Percentiles rank a stretch among this genome's conserved stretches.
These are phyloP conservation scores for Moniliella sp. DNA, from an alignment of 1,284 basidiomycete genomes.

Conservation along the genomic window DNA sequence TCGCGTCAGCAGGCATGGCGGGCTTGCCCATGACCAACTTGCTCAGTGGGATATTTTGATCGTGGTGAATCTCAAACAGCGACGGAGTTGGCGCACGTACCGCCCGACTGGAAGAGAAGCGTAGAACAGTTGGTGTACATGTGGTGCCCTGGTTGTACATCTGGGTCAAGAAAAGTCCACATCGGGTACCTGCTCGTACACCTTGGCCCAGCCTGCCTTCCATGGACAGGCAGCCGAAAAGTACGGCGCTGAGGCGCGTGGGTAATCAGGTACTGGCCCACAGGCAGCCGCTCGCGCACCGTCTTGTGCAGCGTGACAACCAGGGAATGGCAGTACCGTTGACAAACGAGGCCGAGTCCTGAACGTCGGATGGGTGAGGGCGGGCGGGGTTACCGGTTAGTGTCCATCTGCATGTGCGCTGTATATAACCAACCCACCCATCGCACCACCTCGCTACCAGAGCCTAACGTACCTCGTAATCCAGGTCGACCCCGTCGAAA, in stretches of 20 bases:
- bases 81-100: neutral
- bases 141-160: neutral
- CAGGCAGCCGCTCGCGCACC: conserved; percentile 35
- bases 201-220: neutral
- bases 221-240: too few relatives aligned
- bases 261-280: conserved; percentile 27
- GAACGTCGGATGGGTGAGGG: too few relatives aligned
- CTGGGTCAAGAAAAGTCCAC: neutral
- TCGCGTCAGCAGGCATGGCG: neutral
- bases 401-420: too few relatives aligned
- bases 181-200: neutral
- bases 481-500: conserved; percentile 45
- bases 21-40: neutral
- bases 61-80: neutral
- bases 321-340: conserved; percentile 5
- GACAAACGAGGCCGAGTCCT: conserved; percentile 35
- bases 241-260: conserved; percentile 26
- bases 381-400: too few relatives aligned
- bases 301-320: conserved; percentile 36
- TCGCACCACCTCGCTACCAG: too few relatives aligned
- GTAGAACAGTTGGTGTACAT: neutral
- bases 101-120: neutral
- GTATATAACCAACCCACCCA: too few relatives aligned
- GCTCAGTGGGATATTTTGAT: neutral
- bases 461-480: too few relatives aligned